phyloP scores from a whole-genome alignment of 2,329 filamentous ascomycete species.

The Colletotrichum sp. region DNA sequence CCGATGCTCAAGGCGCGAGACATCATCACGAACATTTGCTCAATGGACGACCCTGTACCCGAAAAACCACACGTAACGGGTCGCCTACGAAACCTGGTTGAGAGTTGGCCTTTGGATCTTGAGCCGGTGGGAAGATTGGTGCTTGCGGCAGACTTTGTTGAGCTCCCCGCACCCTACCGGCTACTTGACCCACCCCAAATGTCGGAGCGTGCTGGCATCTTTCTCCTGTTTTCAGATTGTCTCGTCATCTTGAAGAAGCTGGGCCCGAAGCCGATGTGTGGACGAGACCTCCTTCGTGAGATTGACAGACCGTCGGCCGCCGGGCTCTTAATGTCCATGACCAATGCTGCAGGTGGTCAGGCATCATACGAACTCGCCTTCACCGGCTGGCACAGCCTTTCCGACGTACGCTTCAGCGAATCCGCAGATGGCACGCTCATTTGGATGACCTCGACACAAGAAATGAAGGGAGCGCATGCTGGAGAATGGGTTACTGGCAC shows the following conservation, averaged over 20 bases:
- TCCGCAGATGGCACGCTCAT: slow-evolving; percentile 67
- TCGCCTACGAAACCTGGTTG: slow-evolving; percentile 77
- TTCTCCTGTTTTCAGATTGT: slow-evolving; percentile 85
- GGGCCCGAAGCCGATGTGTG: slow-evolving; percentile 65
- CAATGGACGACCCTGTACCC: slow-evolving; percentile 75
- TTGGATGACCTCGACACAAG: slow-evolving; percentile 71
- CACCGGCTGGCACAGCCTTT: slow-evolving; percentile 72
- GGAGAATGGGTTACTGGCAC: slow-evolving; percentile 54
- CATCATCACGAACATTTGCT: slow-evolving; percentile 95
- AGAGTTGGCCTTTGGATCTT: slow-evolving; percentile 76
- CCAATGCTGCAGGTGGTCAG: slow-evolving; percentile 65
- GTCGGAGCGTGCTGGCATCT: slow-evolving; percentile 66
- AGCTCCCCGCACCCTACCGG: slow-evolving; percentile 76
- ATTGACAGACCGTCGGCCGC: slow-evolving; percentile 80
- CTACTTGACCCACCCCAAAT: slow-evolving; percentile 40
- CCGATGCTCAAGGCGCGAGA: slow-evolving; percentile 87
- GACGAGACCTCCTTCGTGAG: slow-evolving; percentile 81
- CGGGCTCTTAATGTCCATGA: slow-evolving; percentile 67
- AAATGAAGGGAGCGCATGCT: slow-evolving; percentile 61
- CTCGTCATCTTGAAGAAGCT: slow-evolving; percentile 79
- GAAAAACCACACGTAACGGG: slow-evolving; percentile 78
- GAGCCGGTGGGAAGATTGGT: slow-evolving; percentile 81
- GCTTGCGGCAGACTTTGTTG: slow-evolving; percentile 79
- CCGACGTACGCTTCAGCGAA: slow-evolving; percentile 76
- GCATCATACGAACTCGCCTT: slow-evolving; percentile 77